A percentile compares a stretch with the other conserved stretches of the same genome.
Evolutionary conservation across 2,329 filamentous ascomycete species (phyloP).

Genomic region (Aspergillus texensis): DNA sequence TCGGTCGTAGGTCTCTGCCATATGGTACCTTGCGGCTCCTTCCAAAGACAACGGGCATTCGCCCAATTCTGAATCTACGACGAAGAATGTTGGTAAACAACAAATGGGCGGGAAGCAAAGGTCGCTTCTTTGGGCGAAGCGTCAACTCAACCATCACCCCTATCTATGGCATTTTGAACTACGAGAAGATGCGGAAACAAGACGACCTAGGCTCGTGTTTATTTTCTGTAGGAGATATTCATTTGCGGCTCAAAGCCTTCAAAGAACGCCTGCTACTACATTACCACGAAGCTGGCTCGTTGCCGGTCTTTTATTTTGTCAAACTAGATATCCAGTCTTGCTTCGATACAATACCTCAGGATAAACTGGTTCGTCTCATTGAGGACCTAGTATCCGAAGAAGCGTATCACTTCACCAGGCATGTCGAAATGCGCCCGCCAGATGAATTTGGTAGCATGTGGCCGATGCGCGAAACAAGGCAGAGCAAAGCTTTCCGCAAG

Average conservation of each 20-base stretch:
- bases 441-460: slow-evolving; percentile 29
- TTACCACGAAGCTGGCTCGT: background rate
- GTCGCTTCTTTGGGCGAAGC: slow-evolving; percentile 57
- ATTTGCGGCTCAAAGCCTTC: slow-evolving; percentile 71
- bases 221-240: slow-evolving; percentile 80
- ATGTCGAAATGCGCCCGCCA: slow-evolving; percentile 69
- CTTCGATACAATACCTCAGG: slow-evolving; percentile 93
- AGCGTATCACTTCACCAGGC: slow-evolving; percentile 71
- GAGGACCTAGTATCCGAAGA: slow-evolving; percentile 57
- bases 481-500: slow-evolving; percentile 37
- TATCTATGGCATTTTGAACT: slow-evolving; percentile 73
- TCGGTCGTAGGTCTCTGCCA: slow-evolving; percentile 68
- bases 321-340: slow-evolving; percentile 91
- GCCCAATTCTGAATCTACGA: slow-evolving; percentile 85
- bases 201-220: slow-evolving; percentile 74
- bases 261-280: slow-evolving; percentile 43
- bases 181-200: slow-evolving; percentile 68
- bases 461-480: slow-evolving; percentile 17
- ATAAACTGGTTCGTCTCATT: slow-evolving; percentile 69
- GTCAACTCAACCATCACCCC: slow-evolving; percentile 74
- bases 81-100: slow-evolving; percentile 58
- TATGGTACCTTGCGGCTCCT: slow-evolving; percentile 79
- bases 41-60: slow-evolving; percentile 74
- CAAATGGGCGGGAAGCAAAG: slow-evolving; percentile 54
- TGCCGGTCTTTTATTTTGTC: slow-evolving; percentile 74